Evolutionary conservation across 2,329 filamentous ascomycete species (phyloP).

Genomic region (Fusarium sambucinum): DNA sequence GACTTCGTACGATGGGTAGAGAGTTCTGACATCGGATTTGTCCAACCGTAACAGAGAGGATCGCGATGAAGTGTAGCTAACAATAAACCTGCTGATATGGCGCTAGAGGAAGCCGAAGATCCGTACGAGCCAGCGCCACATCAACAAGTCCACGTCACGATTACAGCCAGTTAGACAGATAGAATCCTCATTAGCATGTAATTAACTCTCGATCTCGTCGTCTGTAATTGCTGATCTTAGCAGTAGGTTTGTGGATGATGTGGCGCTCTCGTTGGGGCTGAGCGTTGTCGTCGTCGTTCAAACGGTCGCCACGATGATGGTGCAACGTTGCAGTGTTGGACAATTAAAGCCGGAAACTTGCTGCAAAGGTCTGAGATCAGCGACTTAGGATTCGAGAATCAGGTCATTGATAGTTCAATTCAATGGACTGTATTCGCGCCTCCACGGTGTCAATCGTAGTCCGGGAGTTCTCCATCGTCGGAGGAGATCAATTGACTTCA

Average conservation of each 20-base stretch:
- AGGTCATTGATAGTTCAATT: no score
- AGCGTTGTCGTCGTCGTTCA: not conserved
- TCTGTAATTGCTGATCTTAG: not conserved
- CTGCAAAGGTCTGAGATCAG: no score
- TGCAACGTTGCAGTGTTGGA: not conserved
- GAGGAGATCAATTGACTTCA: not conserved
- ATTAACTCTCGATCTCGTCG: not conserved
- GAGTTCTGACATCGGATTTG: not conserved
- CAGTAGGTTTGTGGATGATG: not conserved
- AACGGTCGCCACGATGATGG: not conserved
- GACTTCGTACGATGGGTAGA: no score
- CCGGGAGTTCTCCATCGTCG: no score
- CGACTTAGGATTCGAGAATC: no score
- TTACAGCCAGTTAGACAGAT: not conserved
- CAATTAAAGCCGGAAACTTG: no score
- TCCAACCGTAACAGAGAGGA: no score
- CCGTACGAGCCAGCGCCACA: not conserved
- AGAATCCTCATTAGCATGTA: not conserved
- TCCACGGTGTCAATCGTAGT: no score
- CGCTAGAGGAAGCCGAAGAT: not conserved
- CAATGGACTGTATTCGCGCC: no score
- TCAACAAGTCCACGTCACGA: not conserved
- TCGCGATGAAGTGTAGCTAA: not conserved
- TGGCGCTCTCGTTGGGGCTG: not conserved
- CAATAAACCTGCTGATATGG: not conserved